Evolutionary conservation across 352 stramenopile species (phyloP).

Genomic region (Phytophthora idaei): DNA sequence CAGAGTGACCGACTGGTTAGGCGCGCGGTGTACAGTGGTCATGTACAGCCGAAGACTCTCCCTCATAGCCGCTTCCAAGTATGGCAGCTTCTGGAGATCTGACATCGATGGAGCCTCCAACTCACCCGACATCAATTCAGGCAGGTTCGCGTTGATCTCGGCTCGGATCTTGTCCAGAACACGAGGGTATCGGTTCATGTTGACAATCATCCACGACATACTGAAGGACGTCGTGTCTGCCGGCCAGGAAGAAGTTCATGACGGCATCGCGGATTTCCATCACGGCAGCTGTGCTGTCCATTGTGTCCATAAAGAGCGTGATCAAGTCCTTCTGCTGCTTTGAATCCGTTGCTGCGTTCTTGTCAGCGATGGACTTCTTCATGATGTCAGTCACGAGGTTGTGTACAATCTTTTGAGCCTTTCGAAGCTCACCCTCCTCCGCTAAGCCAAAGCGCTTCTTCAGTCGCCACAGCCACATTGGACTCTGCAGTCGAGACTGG

Average conservation of each 20-base stretch:
- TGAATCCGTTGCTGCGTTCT: conserved; percentile 12
- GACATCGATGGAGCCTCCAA: conserved; percentile 39
- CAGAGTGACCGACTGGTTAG: conserved; percentile 52
- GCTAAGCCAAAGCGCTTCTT: conserved; percentile 36
- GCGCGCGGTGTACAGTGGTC: conserved; percentile 42
- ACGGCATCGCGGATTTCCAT: conserved; percentile 66
- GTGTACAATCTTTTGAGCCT: conserved; percentile 35
- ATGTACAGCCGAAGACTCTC: conserved; percentile 75
- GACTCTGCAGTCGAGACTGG: conserved; percentile 33
- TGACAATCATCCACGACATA: conserved; percentile 78
- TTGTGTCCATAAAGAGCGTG: conserved; percentile 44
- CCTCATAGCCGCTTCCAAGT: conserved; percentile 60
- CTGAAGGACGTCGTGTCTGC: conserved; percentile 73
- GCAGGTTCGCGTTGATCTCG: conserved; percentile 53
- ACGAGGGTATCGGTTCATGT: conserved; percentile 68
- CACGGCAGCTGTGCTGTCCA: conserved; percentile 24
- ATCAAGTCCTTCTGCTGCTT: conserved; percentile 48
- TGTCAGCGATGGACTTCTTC: conserved; percentile 26
- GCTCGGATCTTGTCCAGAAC: conserved; percentile 50
- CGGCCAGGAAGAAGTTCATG: conserved; percentile 77
- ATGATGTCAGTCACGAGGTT: conserved; percentile 44
- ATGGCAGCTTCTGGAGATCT: conserved; percentile 57
- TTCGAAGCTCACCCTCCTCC: conserved; percentile 35
- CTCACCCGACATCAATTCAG: conserved; percentile 22
- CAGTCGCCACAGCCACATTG: conserved; percentile 56